phyloP scores from a whole-genome alignment of 139 green algal genomes.

The Micractinium conductrix region DNA sequence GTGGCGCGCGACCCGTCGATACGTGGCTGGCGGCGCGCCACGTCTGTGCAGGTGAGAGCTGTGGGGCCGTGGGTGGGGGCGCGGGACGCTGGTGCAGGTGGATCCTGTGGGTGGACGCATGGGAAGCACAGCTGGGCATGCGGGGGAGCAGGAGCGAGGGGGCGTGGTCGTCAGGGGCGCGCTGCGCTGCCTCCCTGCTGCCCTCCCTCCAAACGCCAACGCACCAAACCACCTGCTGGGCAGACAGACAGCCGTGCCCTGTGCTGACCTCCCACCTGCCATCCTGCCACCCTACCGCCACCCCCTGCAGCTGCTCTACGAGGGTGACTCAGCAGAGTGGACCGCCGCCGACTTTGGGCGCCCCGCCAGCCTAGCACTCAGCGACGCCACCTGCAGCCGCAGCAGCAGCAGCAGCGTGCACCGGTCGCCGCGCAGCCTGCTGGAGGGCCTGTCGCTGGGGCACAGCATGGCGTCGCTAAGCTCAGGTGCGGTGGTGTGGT shows the following conservation, averaged over 20 bases:
- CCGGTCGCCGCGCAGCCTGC: background rate
- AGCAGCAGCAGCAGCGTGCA: conserved; percentile 13
- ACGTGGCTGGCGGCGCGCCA: background rate
- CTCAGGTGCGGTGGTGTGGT: background rate
- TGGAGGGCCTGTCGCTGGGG: background rate
- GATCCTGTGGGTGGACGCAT: background rate
- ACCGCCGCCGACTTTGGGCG: background rate
- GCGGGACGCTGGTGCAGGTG: background rate
- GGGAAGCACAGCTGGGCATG: too few species aligned
- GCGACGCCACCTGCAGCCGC: background rate
- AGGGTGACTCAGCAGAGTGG: conserved; percentile 1
- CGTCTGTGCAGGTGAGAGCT: background rate
- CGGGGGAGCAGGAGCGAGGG: too few species aligned
- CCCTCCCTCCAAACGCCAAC: too few species aligned
- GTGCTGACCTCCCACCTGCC: background rate
- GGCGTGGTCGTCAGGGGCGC: too few species aligned
- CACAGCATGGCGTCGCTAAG: conserved; percentile 1
- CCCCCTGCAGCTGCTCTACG: conserved; percentile 2
- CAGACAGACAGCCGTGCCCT: too few species aligned
- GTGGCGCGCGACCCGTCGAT: background rate
- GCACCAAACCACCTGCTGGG: too few species aligned
- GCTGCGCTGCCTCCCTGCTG: too few species aligned
- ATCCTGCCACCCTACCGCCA: background rate
- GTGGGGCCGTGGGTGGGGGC: too few species aligned
- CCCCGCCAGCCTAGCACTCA: background rate